Evolutionary conservation across 1,284 basidiomycete species (phyloP), one percentile per base, ranked within the genome.

Genomic region (Cutaneotrichosporon curvatum): DNA sequence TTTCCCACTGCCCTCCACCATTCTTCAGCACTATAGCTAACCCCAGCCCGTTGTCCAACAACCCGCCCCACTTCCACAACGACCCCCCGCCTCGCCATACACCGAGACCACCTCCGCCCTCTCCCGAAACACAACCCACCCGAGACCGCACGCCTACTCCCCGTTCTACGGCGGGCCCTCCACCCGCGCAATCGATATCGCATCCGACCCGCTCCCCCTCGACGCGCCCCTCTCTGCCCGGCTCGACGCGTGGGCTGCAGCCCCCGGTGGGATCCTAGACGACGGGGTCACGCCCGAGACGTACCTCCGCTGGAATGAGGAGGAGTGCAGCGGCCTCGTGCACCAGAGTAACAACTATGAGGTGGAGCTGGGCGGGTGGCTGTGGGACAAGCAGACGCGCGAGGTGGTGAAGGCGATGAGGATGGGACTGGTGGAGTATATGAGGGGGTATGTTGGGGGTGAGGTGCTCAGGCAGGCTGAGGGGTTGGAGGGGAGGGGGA

Each of bases 321-420:
- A 72, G 59, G 60, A 67, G 54, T 72, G 70, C 50, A 44, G 45
- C 16, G 58, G 61, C 9, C 67, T 72, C 31, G 36, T 48, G 1
- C 57, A 65, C 35, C 68, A 71, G 50, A 62, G 67, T 50, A 72
- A 71, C 49, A 66, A 62, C 3, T 65, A 71, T 52, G 65, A 72
- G 61, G 59, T 71, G 32, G 54, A 67, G 30, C 61, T 65, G 41
- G 58, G 53, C n/a, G 59, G 57, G 16, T 61, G 16, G 48, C 67
- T 8, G n/a, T 73, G 72, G 73, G 63, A 60, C 2, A 55, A 53
- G 6, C 59, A 68, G 57, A 71, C 70, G 55, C 57, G 65, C 21
- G 57, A 60, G 10, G 48, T 55, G 1, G 47, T 73, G 4, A 60
- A 66, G 37, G 37, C 60, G 6, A 56, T 65, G 37, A 61, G 73